These are phyloP conservation scores for Hymenoscyphus linearis DNA, from an alignment of 2,329 filamentous ascomycete genomes.

Conservation along the genomic window DNA sequence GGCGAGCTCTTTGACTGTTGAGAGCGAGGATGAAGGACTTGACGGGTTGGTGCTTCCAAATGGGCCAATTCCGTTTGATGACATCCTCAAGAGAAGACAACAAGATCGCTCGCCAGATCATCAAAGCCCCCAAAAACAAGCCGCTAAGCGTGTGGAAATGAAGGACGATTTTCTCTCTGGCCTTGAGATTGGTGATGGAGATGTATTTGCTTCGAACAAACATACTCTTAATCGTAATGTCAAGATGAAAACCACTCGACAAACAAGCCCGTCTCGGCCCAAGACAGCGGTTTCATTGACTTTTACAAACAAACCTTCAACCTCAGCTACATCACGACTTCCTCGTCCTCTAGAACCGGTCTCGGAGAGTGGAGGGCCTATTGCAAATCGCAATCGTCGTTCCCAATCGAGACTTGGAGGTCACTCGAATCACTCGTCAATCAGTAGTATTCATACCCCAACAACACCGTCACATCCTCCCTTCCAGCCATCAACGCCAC, in stretches of 20 bases:
- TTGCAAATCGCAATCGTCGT: conserved; percentile 52
- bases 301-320: conserved; percentile 74
- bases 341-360: conserved; percentile 89
- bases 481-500: conserved; percentile 53
- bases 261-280: conserved; percentile 63
- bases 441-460: conserved; percentile 57
- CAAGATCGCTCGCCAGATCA: conserved; percentile 53
- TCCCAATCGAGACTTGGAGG: conserved; percentile 63
- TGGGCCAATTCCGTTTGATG: conserved; percentile 77
- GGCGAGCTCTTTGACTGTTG: conserved; percentile 81
- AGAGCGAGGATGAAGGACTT: conserved; percentile 90
- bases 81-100: conserved; percentile 69
- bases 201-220: conserved; percentile 75
- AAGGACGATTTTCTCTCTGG: conserved; percentile 79
- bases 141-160: conserved; percentile 24
- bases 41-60: conserved; percentile 82
- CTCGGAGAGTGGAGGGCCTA: conserved; percentile 77
- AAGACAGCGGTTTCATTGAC: conserved; percentile 80
- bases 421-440: conserved; percentile 64
- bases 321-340: conserved; percentile 59
- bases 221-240: conserved; percentile 86
- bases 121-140: conserved; percentile 36
- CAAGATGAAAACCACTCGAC: conserved; percentile 70
- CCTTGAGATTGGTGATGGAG: conserved; percentile 79
- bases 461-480: conserved; percentile 50